Evolutionary conservation across 1,284 basidiomycete genomes (phyloP), one percentile per base, ranked within the genome.

Genomic region (Phellopilus nigrolimitatus): DNA sequence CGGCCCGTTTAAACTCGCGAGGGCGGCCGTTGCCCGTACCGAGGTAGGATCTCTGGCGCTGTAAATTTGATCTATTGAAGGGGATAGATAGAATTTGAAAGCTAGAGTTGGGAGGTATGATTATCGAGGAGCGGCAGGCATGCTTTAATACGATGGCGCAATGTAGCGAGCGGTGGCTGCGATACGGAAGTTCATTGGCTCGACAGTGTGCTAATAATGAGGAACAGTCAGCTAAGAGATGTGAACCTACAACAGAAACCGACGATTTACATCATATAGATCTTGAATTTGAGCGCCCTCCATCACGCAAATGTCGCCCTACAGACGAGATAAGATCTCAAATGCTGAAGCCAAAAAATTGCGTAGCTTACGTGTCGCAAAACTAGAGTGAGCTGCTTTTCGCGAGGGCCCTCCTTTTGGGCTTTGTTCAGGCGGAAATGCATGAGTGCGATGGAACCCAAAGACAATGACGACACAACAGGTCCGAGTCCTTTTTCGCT

Each of bases 261-360:
- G n/a, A 37, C n/a, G n/a, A 15, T 45, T 10, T 51, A 64, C 88
- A 84, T 89, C 82, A 50, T 89, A 89, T 60, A 68, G 73, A 41
- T 77, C 70, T 59, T 89, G 86, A 4, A 89, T 74, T 2, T 66
- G 72, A 3, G 70, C 68, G 2, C 86, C 86, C 49, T 87, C 78
- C 86, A 89, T 89, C 6, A 88, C 74, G 31, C 88, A 63, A 15
- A 89, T 69, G 59, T 89, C 87, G 4, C 86, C 87, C 87, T 88
- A 56, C 33, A 22, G 33, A 19, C 40, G 25, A 10, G 24, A 13
- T 44, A 7, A 36, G 56, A 12, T 53, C 17, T 37, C 46, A 19
- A 42, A 38, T 15, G 28, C 33, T n/a, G 28, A 22, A 30, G 13
- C 27, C 3, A 4, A 30, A 2, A 33, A 3, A 17, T 33, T 34